Conservation (phyloP, 2,329 filamentous ascomycete genomes). For the Sporothrix sp. region DNA sequence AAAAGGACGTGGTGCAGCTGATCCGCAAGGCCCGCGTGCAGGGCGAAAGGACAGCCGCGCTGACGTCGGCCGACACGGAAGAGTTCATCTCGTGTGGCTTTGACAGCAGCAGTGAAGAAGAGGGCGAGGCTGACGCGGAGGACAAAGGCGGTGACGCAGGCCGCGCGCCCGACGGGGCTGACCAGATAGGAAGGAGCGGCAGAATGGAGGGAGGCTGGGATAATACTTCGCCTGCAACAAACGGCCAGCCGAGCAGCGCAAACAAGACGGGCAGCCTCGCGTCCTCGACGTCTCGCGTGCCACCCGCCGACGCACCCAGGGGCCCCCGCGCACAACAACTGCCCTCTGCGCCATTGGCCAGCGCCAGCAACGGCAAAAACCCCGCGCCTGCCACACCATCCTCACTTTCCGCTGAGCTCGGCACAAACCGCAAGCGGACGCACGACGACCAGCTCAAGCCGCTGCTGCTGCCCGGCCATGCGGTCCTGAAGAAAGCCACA, state of each 20-base stretch:
- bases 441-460: slow-evolving; percentile 55
- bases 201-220: background rate
- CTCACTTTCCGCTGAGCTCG: slow-evolving; percentile 9
- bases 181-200: slow-evolving; percentile 4
- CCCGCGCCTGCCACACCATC: background rate
- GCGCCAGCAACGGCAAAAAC: background rate
- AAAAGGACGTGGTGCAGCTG: slow-evolving; percentile 77
- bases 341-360: background rate
- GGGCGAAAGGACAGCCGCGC: slow-evolving; percentile 33
- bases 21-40: slow-evolving; percentile 81
- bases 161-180: background rate
- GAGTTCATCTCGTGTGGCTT: slow-evolving; percentile 88
- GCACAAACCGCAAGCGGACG: slow-evolving; percentile 59
- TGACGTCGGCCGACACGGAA: slow-evolving; percentile 49
- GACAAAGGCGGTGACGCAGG: background rate
- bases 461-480: slow-evolving; percentile 35
- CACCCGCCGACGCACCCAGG: slow-evolving; percentile 9
- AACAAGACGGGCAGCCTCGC: background rate
- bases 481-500: slow-evolving; percentile 39
- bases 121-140: slow-evolving; percentile 5
- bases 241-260: background rate
- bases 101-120: slow-evolving; percentile 39
- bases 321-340: slow-evolving; percentile 11
- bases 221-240: background rate
- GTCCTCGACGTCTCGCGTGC: background rate